phyloP scores from a whole-genome alignment of 1,284 basidiomycete species.

The Phylloporus sp. region DNA sequence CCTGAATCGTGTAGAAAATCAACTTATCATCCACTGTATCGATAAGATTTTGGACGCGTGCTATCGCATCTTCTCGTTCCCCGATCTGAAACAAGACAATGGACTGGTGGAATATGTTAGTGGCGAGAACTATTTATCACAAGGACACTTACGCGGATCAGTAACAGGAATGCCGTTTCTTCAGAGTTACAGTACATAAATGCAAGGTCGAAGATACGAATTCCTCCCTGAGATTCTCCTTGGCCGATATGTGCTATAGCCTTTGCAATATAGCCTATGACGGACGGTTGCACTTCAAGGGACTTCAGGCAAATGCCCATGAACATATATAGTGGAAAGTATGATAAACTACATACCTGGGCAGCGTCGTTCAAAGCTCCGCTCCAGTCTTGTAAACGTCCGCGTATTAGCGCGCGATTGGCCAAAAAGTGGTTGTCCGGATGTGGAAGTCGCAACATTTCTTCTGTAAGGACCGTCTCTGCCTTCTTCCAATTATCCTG shows the following conservation, averaged over 20 bases:
- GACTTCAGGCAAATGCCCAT: slow-evolving; percentile 1
- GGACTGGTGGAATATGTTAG: slow-evolving; percentile 4
- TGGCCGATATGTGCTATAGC: slow-evolving; percentile 9
- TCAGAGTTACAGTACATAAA: slow-evolving; percentile 10
- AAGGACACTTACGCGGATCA: slow-evolving; percentile 16
- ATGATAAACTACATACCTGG: slow-evolving; percentile 2
- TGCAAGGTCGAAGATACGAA: slow-evolving; percentile 14
- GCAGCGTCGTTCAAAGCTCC: slow-evolving; percentile 6
- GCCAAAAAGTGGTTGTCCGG: slow-evolving; percentile 1
- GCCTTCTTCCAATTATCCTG: slow-evolving; percentile 8
- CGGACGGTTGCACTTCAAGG: slow-evolving; percentile 7
- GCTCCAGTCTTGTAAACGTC: slow-evolving; percentile 10
- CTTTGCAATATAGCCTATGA: slow-evolving; percentile 13
- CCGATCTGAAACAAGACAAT: slow-evolving; percentile 6
- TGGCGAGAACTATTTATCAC: background rate
- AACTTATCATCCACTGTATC: slow-evolving; percentile 4
- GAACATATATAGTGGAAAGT: background rate
- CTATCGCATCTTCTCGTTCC: slow-evolving; percentile 8
- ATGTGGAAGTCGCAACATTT: slow-evolving; percentile 2
- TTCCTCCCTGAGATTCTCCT: slow-evolving; percentile 5
- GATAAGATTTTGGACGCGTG: slow-evolving; percentile 8
- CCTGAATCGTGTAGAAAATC: slow-evolving; percentile 6
- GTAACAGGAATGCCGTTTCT: slow-evolving; percentile 15
- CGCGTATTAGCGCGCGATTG: slow-evolving; percentile 10
- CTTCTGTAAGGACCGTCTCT: slow-evolving; percentile 3